Evolutionary conservation across 2,329 filamentous ascomycete species (phyloP), one percentile per base, ranked within the genome.

Genomic region (Shiraia sp.): DNA sequence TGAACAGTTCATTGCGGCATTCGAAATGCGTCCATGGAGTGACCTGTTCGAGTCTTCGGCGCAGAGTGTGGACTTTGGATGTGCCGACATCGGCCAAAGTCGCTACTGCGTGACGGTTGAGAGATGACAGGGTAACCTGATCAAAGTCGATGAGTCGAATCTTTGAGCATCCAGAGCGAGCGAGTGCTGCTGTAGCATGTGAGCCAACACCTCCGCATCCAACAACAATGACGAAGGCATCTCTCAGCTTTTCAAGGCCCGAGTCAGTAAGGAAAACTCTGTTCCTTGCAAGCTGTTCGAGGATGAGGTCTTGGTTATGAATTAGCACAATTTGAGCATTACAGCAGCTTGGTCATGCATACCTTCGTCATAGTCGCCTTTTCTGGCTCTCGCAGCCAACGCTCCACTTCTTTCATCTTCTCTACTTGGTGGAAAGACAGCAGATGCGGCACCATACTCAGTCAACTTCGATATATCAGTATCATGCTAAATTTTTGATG

Each of bases 51-150:
- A 99, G 74, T 23, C 92, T 78, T 43, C 84, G 83, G 59, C 85
- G 80, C 36, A 99, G 81, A 57, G 89, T 93, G 41, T 87, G 81
- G 1, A 99, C 93, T 72, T 99, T 99, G 7, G 91, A 83, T 10
- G 86, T 90, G 16, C 93, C 93, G 2, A 99, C 93, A 61, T 99
- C 93, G 12, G 90, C 88, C 6, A 97, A 77, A 0, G 92, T 97
- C 4, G 93, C 93, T 1, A 99, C 86, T 7, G 93, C 90, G 71
- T 99, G 93, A n/a, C 93, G 79, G 69, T 99, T 99, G 40, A 99
- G 75, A 3, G 90, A 96, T 51, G 89, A 95, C 31, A 99, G 77
- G 0, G 91, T 95, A 24, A 99, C 92, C 77, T 99, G 93, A 68
- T 99, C 93, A 66, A 99, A 99, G 70, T 99, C 93, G 55, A 99